These are phyloP conservation scores for Penicillium sclerotiorum DNA, from an alignment of 2,329 filamentous ascomycete genomes.

Conservation along the genomic window DNA sequence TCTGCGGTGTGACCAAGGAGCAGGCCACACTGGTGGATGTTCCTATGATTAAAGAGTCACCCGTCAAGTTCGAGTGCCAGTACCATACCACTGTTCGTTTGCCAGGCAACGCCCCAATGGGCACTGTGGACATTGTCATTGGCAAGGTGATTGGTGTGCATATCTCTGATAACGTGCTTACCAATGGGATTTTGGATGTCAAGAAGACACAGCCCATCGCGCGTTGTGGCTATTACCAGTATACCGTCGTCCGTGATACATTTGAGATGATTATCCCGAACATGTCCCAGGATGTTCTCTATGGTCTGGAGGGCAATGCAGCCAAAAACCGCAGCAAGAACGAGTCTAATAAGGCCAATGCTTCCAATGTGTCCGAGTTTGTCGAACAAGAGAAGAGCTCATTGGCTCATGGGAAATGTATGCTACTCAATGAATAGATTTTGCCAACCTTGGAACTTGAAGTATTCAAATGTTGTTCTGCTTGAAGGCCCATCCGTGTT, in stretches of 20 bases:
- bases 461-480: no score
- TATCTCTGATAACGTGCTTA: constrained; percentile 58
- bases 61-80: constrained; percentile 62
- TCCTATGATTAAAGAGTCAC: constrained; percentile 57
- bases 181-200: constrained; percentile 59
- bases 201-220: constrained; percentile 62
- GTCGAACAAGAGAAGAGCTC: no score
- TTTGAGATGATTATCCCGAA: constrained; percentile 62
- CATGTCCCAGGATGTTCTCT: constrained; percentile 37
- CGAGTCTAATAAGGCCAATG: no score
- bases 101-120: constrained; percentile 61
- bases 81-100: constrained; percentile 59
- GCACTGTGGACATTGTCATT: constrained; percentile 60
- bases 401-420: no score
- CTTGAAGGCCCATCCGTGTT: no score
- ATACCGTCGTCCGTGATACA: constrained; percentile 57
- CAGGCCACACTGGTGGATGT: constrained; percentile 44
- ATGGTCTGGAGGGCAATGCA: constrained; percentile 44
- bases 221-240: constrained; percentile 63
- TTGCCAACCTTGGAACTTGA: no score
- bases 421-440: no score
- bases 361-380: no score
- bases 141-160: constrained; percentile 61
- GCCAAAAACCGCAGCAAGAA: constrained; percentile 27
- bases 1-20: constrained; percentile 54